Evolutionary conservation across 371 early-diverging fungal species (phyloP).

Genomic region (Mucor lusitanicus): DNA sequence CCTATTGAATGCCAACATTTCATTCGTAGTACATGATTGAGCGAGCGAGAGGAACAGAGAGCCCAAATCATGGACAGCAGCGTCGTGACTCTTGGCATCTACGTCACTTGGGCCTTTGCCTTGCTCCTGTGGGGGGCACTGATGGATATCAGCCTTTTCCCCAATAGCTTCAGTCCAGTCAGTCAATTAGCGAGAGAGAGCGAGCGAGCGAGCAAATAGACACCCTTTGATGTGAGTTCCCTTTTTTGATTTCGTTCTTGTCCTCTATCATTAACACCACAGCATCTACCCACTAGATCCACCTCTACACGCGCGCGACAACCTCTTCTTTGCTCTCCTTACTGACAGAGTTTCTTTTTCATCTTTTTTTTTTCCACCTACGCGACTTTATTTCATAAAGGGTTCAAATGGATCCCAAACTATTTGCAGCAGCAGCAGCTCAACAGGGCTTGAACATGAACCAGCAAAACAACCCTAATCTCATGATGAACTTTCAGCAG

Average conservation of each 20-base stretch:
- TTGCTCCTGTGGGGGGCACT: background rate
- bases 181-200: background rate
- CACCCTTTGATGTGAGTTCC: too few species aligned
- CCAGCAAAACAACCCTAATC: slow-evolving; percentile 30
- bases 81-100: background rate
- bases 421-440: slow-evolving; percentile 30
- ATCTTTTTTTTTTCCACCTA: background rate
- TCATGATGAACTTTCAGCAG: slow-evolving; percentile 41
- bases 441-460: slow-evolving; percentile 38
- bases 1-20: background rate
- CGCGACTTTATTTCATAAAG: background rate
- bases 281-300: too few species aligned
- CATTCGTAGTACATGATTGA: background rate
- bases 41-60: too few species aligned
- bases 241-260: too few species aligned
- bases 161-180: background rate
- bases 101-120: background rate
- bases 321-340: too few species aligned
- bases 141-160: background rate
- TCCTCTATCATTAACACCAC: too few species aligned
- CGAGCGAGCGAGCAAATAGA: background rate
- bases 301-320: background rate
- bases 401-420: slow-evolving; percentile 42
- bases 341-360: background rate
- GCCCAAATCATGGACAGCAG: background rate